Base-by-base conservation (phyloP, 345 rosid genomes). In the Sonneratia caseolaris region DNA sequence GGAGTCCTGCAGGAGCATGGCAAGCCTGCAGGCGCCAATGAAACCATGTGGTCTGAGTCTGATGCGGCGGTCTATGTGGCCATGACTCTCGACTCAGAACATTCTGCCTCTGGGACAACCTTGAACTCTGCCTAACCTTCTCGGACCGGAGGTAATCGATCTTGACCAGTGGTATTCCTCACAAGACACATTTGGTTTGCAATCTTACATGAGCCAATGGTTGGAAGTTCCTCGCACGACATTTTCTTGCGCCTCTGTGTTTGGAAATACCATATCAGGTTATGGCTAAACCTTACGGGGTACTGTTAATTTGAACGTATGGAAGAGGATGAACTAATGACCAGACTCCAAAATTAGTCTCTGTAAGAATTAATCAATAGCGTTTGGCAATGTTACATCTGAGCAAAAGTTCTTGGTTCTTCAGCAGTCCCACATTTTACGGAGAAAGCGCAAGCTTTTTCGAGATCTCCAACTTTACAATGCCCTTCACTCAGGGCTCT, bases 41-140 rank as follows among this genome's bases (percentile, higher is more conserved):
- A 66, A 12, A 82, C 79, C 24, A 38, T 73, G 64, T 79, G 84
- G 37, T 70, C 85, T 78, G 87, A 5, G 45, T 5, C 96, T 27
- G 86, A 85, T 51, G 77, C 82, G 22, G 91, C 90, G 3, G 90
- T 94, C 68, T 95, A 94, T 75, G 95, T 94, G 27, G 97, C 98
- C 12, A 89, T 94, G 95, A 94, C 96, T 38, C 88, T 94, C 21
- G 98, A 94, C 80, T 42, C 84, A n/a, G n/a, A n/a, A n/a, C n/a
- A 0, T 84, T 95, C 71, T 94, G 91, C 81, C 82, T 94, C 79
- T 96, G 98, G 0, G 97, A 91, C 68, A 84, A 93, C 48, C 96
- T 92, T 6, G 78, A 93, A 0, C 75, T 89, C 5, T 86, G 96
- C 0, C 71, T 88, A 5, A 86, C 92, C 0, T 93, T 93, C 77